Evolutionary conservation across 129 eudicot genomes (phyloP), one percentile per base, ranked within the genome.

Genomic region (Chrysanthemum seticuspe): DNA sequence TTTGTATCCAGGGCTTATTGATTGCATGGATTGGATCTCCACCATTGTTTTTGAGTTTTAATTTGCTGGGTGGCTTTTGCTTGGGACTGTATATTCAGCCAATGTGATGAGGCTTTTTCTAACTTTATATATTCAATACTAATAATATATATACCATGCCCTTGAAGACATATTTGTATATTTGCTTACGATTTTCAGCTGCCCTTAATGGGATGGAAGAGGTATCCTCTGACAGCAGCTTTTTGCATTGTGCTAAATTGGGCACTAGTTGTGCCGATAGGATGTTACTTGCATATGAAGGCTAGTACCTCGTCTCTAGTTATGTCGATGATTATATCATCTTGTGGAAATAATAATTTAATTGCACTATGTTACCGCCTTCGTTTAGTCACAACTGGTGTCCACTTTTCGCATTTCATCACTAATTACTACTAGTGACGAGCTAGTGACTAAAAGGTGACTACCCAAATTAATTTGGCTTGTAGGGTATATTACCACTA

Each of bases 141-240:
- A 5, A 6, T 31, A 14, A 50, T 2, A 14, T 61, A n/a, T 61
- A n/a, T 16, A 27, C 14, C 4, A n/a, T 29, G 34, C 34, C 21
- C 0, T 2, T 59, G 10, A 29, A 5, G 31, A 3, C 7, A 5
- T 49, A 48, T n/a, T 2, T 61, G 40, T 31, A 31, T 14, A 6
- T 47, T 6, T 15, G 13, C 2, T 15, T 23, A 13, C 15, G 6
- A 72, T 52, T 74, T 18, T 62, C 54, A 74, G 78, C 71, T 51
- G 10, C 78, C 78, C 14, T 63, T 9, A 2, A 31, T 74, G 34
- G 15, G 78, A 74, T 74, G 71, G 78, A 74, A 74, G 34, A 74
- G 78, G 78, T 74, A 62, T 74, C 78, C 78, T 74, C 31, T 74
- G 36, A 74, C 78, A 16, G 78, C 78, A 10, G 78, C 78, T 8